Conservation (phyloP, 2,329 filamentous ascomycete genomes). For the Chaetothyriales sp. region DNA sequence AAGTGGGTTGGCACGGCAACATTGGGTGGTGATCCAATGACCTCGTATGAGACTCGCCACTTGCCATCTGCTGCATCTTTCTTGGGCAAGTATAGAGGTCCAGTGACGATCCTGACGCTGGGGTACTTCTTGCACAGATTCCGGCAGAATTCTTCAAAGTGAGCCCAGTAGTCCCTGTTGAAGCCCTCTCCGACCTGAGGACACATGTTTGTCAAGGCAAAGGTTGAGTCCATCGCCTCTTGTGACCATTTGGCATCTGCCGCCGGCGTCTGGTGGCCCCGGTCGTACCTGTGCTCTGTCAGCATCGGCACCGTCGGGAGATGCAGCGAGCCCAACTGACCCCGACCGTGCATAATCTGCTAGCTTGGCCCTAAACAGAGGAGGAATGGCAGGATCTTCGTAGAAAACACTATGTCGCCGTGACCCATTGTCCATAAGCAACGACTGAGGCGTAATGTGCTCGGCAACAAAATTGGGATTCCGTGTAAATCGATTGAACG, state of each 20-base stretch:
- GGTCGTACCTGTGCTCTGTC: slow-evolving; percentile 63
- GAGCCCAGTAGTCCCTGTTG: slow-evolving; percentile 98
- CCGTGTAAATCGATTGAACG: slow-evolving; percentile 76
- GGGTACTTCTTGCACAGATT: slow-evolving; percentile 69
- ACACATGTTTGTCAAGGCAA: slow-evolving; percentile 90
- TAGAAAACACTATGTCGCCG: slow-evolving; percentile 70
- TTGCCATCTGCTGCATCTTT: slow-evolving; percentile 72
- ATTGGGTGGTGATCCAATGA: slow-evolving; percentile 85
- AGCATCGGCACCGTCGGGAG: neutral
- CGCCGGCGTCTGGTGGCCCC: slow-evolving; percentile 92
- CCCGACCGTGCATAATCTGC: slow-evolving; percentile 71
- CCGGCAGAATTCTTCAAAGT: slow-evolving; percentile 94
- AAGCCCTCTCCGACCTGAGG: slow-evolving; percentile 97
- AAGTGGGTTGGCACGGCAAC: slow-evolving; percentile 97
- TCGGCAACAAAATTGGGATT: slow-evolving; percentile 94
- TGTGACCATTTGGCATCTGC: slow-evolving; percentile 96
- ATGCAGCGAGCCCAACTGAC: neutral
- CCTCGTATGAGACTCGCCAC: slow-evolving; percentile 90
- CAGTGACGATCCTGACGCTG: slow-evolving; percentile 79
- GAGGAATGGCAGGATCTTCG: slow-evolving; percentile 67
- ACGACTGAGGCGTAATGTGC: slow-evolving; percentile 83
- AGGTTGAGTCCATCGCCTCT: slow-evolving; percentile 86
- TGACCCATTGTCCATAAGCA: slow-evolving; percentile 62
- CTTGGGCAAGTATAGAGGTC: slow-evolving; percentile 82
- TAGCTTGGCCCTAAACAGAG: slow-evolving; percentile 76